phyloP scores from a whole-genome alignment of 176 grass and related monocot species.

The Ensete glaucum region DNA sequence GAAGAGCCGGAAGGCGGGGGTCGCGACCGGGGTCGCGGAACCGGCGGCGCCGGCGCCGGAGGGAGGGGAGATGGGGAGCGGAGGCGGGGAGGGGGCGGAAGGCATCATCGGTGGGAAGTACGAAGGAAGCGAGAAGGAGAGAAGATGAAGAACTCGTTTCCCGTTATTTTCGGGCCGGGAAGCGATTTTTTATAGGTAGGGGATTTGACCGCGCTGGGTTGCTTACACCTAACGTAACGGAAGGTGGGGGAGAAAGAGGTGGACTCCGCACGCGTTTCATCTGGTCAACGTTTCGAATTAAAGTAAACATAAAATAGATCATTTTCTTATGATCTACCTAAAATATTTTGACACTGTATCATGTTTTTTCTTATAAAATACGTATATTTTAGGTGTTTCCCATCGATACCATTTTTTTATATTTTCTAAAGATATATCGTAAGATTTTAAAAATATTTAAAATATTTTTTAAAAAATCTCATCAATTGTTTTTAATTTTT shows the following conservation, averaged over 20 bases:
- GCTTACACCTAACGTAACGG: neutral
- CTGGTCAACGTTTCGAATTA: neutral
- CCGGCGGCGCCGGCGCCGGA: neutral
- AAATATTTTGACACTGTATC: too few relatives aligned
- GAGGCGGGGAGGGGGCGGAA: conserved; percentile 30
- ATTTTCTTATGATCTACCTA: too few relatives aligned
- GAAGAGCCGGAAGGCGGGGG: conserved; percentile 61
- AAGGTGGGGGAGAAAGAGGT: conserved; percentile 3
- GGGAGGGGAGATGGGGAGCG: conserved; percentile 59
- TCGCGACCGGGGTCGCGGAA: conserved; percentile 19
- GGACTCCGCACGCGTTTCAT: neutral
- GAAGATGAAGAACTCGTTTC: neutral
- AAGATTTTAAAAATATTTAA: too few relatives aligned
- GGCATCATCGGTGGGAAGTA: neutral
- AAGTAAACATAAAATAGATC: too few relatives aligned
- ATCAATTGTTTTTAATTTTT: too few relatives aligned
- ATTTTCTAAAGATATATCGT: too few relatives aligned
- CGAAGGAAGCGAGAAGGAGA: neutral
- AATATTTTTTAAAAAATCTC: too few relatives aligned
- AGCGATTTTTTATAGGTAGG: neutral
- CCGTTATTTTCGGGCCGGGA: too few relatives aligned
- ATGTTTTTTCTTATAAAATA: too few relatives aligned
- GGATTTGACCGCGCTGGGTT: neutral
- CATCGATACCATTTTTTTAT: too few relatives aligned
- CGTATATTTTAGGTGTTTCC: too few relatives aligned